These are phyloP conservation scores for Tolypocladium inflatum DNA, from an alignment of 2,329 filamentous ascomycete species.

Conservation along the genomic window DNA sequence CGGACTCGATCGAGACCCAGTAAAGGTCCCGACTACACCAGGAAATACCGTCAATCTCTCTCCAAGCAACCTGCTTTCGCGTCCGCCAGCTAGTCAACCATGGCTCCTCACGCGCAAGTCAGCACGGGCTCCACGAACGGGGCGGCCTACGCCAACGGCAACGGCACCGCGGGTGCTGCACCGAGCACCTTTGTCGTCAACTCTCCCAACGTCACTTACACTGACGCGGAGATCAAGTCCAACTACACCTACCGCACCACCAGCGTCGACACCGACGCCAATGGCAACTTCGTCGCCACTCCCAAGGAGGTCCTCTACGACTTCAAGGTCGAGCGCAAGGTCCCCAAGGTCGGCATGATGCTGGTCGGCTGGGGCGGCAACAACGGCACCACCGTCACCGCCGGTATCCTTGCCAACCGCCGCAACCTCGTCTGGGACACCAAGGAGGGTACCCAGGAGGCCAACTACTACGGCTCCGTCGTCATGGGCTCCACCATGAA, in stretches of 20 bases:
- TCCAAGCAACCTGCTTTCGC: neutral
- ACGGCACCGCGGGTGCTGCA: slow-evolving; percentile 37
- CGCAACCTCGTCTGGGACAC: slow-evolving; percentile 84
- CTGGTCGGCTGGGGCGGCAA: slow-evolving; percentile 96
- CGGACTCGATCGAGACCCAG: slow-evolving; percentile 51
- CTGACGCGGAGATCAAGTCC: slow-evolving; percentile 77
- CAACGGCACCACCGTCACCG: slow-evolving; percentile 95
- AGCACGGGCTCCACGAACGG: slow-evolving; percentile 48
- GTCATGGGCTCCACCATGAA: slow-evolving; percentile 97
- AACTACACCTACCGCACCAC: slow-evolving; percentile 97
- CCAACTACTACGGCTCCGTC: slow-evolving; percentile 98
- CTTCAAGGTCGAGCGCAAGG: slow-evolving; percentile 93
- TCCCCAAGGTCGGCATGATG: slow-evolving; percentile 94
- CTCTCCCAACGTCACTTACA: slow-evolving; percentile 89
- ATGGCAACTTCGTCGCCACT: slow-evolving; percentile 72
- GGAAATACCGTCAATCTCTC: slow-evolving; percentile 16
- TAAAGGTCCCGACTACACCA: slow-evolving; percentile 34
- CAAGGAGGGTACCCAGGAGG: slow-evolving; percentile 71
- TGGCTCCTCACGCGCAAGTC: slow-evolving; percentile 85
- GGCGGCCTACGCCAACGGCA: slow-evolving; percentile 38
- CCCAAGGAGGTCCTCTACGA: slow-evolving; percentile 88
- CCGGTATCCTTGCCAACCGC: slow-evolving; percentile 93
- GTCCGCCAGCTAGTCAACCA: slow-evolving; percentile 31
- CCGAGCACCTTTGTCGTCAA: slow-evolving; percentile 72
- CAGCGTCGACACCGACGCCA: slow-evolving; percentile 58